Percentiles rank a stretch among this genome's conserved stretches.
Conservation (phyloP, 2,329 filamentous ascomycete genomes). For the Clarireedia hainanense region DNA sequence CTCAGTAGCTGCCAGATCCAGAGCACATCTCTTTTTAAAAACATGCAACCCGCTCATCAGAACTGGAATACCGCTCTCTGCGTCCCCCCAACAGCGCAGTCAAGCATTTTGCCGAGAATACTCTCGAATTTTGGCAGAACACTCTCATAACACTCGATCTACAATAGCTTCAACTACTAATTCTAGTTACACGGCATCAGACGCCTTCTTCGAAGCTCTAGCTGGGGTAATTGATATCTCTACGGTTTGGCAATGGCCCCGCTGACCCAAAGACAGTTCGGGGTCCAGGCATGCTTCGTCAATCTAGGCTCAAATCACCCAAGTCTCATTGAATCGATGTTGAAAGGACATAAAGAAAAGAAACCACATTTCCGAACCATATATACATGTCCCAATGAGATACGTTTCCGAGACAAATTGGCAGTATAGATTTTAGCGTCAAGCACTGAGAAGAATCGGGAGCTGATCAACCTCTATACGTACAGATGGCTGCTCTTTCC, state of each 20-base stretch:
- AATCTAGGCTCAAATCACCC: conserved; percentile 56
- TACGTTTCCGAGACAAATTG: neutral
- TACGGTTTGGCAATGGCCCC: conserved; percentile 30
- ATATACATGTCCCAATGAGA: conserved; percentile 60
- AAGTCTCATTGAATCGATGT: conserved; percentile 61
- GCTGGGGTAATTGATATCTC: conserved; percentile 10
- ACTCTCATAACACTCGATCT: too few relatives aligned
- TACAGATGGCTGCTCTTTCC: conserved; percentile 58
- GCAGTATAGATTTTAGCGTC: neutral
- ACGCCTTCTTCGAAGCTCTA: neutral
- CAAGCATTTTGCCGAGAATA: too few relatives aligned
- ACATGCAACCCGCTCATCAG: too few relatives aligned
- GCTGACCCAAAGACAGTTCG: neutral
- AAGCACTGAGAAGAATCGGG: neutral
- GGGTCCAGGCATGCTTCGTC: conserved; percentile 28
- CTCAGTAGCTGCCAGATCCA: too few relatives aligned
- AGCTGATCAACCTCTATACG: neutral
- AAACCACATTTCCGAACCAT: conserved; percentile 53
- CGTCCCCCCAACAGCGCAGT: too few relatives aligned
- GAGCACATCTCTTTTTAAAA: too few relatives aligned
- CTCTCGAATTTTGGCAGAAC: too few relatives aligned
- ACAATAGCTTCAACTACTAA: too few relatives aligned
- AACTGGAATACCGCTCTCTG: too few relatives aligned
- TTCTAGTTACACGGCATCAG: neutral
- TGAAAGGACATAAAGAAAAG: conserved; percentile 57